phyloP scores from a whole-genome alignment of 176 grass and related monocot species.

The Rhynchospora breviuscula region DNA sequence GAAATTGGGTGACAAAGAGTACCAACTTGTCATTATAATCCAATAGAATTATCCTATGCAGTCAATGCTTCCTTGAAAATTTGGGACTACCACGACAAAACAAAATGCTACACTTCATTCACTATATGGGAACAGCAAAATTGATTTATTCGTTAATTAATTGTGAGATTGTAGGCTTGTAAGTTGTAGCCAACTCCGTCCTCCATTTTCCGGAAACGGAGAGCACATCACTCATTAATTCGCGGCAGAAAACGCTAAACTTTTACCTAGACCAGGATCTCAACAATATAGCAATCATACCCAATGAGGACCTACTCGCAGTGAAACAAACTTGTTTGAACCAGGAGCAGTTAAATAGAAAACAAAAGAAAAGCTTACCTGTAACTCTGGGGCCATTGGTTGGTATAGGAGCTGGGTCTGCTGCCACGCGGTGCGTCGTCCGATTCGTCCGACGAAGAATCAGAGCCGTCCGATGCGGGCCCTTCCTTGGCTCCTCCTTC shows the following conservation, averaged over 20 bases:
- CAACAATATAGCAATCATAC: not conserved
- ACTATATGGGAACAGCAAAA: too few relatives aligned
- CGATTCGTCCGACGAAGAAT: constrained; percentile 42
- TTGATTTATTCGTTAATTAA: too few relatives aligned
- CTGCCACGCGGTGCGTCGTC: constrained; percentile 20
- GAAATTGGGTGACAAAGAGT: too few relatives aligned
- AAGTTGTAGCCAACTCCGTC: not conserved
- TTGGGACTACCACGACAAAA: too few relatives aligned
- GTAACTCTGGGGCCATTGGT: constrained; percentile 95
- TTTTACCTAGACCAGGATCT: not conserved
- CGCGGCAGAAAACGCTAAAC: not conserved
- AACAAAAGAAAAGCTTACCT: constrained; percentile 31
- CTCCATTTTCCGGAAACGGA: not conserved
- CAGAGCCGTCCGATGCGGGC: constrained; percentile 31
- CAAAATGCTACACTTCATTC: too few relatives aligned
- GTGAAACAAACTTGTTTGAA: not conserved
- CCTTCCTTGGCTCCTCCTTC: constrained; percentile 25
- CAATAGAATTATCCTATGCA: too few relatives aligned
- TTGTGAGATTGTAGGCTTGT: too few relatives aligned
- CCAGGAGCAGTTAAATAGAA: not conserved
- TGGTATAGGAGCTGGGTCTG: constrained; percentile 67
- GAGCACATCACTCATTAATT: not conserved
- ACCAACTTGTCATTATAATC: too few relatives aligned
- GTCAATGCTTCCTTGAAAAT: too few relatives aligned
- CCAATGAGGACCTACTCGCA: not conserved